Conservation (phyloP, 148 eudicot genomes). For the Heliosperma pusillum region DNA sequence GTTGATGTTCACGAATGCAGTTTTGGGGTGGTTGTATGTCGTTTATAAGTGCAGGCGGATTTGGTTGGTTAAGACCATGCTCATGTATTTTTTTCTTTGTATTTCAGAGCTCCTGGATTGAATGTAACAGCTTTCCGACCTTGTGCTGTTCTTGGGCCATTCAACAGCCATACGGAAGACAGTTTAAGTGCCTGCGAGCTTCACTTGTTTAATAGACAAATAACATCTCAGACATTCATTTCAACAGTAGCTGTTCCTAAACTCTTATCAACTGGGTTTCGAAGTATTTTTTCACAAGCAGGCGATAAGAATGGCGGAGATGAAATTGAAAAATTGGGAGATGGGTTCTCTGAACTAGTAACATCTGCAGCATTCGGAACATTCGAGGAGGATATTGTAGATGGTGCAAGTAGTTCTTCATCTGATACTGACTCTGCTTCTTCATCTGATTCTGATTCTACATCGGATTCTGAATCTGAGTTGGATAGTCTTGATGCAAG, state of each 20-base stretch:
- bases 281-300: conserved; percentile 45
- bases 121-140: conserved; percentile 30
- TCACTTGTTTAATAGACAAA: conserved; percentile 15
- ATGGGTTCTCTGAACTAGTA: conserved; percentile 59
- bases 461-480: conserved; percentile 39
- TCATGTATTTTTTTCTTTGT: not conserved
- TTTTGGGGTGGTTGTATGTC: too few relatives aligned
- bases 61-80: not conserved
- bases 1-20: too few relatives aligned
- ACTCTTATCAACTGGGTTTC: conserved; percentile 22
- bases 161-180: conserved; percentile 24
- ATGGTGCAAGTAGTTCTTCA: too few relatives aligned
- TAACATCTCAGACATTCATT: conserved; percentile 24
- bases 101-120: conserved; percentile 18
- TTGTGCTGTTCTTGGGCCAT: conserved; percentile 33
- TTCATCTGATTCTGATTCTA: conserved; percentile 17
- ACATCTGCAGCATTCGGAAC: conserved; percentile 19
- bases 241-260: conserved; percentile 15
- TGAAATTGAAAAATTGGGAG: conserved; percentile 29
- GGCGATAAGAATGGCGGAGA: conserved; percentile 51
- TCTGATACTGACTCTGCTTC: too few relatives aligned
- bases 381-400: too few relatives aligned
- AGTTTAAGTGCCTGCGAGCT: conserved; percentile 23
- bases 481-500: conserved; percentile 38
- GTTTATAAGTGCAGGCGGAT: too few relatives aligned